Conservation (phyloP, 202 grass and related monocot species). For the Schoenoplectus triqueter region DNA sequence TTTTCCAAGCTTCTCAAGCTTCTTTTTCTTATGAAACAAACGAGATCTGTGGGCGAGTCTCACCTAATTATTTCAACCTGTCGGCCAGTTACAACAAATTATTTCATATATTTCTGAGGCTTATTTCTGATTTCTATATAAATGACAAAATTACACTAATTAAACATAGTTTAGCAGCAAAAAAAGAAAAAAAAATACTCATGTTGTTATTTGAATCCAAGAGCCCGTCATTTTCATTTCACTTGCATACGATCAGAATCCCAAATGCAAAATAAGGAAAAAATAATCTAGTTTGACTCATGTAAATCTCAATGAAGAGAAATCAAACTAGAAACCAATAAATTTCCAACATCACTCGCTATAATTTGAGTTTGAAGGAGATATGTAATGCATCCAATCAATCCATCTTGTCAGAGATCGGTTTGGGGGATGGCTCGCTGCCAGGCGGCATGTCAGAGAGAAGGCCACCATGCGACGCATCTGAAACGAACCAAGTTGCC, state of each 20-base stretch:
- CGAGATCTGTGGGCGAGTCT: too few species aligned
- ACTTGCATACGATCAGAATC: background rate
- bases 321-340: constrained; percentile 22
- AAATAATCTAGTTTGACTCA: background rate
- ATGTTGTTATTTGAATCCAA: background rate
- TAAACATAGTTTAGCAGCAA: background rate
- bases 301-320: background rate
- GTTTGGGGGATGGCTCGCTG: constrained; percentile 52
- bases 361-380: constrained; percentile 2
- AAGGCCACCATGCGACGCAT: constrained; percentile 53
- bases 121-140: background rate
- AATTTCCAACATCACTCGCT: background rate
- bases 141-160: background rate
- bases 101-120: background rate
- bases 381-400: constrained; percentile 25
- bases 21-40: too few species aligned
- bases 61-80: too few species aligned
- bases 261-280: background rate
- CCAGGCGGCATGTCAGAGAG: constrained; percentile 58
- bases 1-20: too few species aligned
- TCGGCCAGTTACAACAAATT: background rate
- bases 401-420: constrained; percentile 40
- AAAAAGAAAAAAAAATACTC: background rate
- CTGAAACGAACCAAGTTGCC: constrained; percentile 34
- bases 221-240: background rate